Evolutionary conservation across 106 monocot species (phyloP).

Genomic region (Dioscorea dumetorum): DNA sequence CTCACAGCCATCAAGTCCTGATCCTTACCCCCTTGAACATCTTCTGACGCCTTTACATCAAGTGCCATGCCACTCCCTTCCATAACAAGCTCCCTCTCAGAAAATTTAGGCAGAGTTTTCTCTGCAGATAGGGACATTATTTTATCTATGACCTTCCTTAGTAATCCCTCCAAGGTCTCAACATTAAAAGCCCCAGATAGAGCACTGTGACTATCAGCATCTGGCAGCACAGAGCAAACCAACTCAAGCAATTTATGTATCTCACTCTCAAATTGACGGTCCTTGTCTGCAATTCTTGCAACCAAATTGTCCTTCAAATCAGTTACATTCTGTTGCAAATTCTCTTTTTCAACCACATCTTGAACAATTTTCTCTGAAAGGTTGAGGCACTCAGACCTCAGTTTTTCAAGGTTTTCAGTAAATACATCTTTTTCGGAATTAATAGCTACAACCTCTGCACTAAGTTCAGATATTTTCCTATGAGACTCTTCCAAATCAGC

Average conservation of each 20-base stretch:
- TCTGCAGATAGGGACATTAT: slow-evolving; percentile 23
- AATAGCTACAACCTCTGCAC: slow-evolving; percentile 43
- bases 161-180: slow-evolving; percentile 37
- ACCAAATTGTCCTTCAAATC: slow-evolving; percentile 44
- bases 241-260: slow-evolving; percentile 42
- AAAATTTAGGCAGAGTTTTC: slow-evolving; percentile 11
- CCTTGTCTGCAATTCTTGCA: slow-evolving; percentile 21
- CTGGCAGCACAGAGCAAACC: slow-evolving; percentile 32
- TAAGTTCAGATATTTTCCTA: slow-evolving; percentile 68
- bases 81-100: slow-evolving; percentile 8
- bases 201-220: slow-evolving; percentile 17
- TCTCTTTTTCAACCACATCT: slow-evolving; percentile 55
- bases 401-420: slow-evolving; percentile 51
- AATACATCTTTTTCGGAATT: slow-evolving; percentile 71
- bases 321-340: slow-evolving; percentile 48
- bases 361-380: slow-evolving; percentile 56
- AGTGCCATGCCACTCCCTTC: slow-evolving; percentile 14
- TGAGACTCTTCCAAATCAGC: slow-evolving; percentile 62
- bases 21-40: slow-evolving; percentile 26
- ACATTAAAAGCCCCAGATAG: slow-evolving; percentile 15
- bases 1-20: slow-evolving; percentile 29
- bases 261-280: slow-evolving; percentile 29
- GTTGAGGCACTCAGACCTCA: slow-evolving; percentile 51
- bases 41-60: slow-evolving; percentile 18
- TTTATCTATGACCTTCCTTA: slow-evolving; percentile 52